Base-by-base conservation (phyloP, 2,329 filamentous ascomycete species). In the Lithohypha guttulata region DNA sequence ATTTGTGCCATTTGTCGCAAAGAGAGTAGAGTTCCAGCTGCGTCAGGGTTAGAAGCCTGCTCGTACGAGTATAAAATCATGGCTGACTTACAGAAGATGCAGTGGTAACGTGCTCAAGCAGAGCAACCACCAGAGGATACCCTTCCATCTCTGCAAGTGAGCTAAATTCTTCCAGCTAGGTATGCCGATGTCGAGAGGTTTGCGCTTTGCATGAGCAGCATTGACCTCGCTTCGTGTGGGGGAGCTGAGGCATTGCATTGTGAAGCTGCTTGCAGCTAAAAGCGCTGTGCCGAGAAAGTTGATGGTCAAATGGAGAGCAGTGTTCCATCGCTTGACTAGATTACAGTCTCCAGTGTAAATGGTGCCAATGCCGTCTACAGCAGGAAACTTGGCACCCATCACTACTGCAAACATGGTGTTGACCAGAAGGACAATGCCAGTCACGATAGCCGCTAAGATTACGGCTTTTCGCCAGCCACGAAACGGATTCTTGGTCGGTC, bases 241-340 rank as follows among this genome's bases (percentile, higher is more conserved):
- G 8, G 53, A 46, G 18, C 33, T 45, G 6, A 56, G 4, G 1
- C 52, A 46, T 36, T 56, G 53, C 52, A 55, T 55, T 0, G 49
- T 49, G 32, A 53, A 54, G 19, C 51, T 56, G 18, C 48, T 52
- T 3, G 45, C 43, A 1, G 40, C 43, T 2, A 56, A 30, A 2
- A 56, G 25, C 0, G 48, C 14, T 1, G 53, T 53, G 15, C 30
- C 31, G 14, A 43, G 37, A 13, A 43, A 17, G 26, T 43, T 43
- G 15, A 43, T 43, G 3, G 35, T n/a, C 4, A 43, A 29, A 32
- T 43, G 42, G 17, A 35, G 10, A 21, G 21, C 25, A 11, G 39
- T 41, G 28, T 30, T 26, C 33, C 15, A 39, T 10, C 23, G 30
- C 28, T 31, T 42, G 15, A 44, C 31, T 11, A 34, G 7, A 9